Conservation (phyloP, 1,139 yeast genomes). For the Blastobotrys ciferrii region DNA sequence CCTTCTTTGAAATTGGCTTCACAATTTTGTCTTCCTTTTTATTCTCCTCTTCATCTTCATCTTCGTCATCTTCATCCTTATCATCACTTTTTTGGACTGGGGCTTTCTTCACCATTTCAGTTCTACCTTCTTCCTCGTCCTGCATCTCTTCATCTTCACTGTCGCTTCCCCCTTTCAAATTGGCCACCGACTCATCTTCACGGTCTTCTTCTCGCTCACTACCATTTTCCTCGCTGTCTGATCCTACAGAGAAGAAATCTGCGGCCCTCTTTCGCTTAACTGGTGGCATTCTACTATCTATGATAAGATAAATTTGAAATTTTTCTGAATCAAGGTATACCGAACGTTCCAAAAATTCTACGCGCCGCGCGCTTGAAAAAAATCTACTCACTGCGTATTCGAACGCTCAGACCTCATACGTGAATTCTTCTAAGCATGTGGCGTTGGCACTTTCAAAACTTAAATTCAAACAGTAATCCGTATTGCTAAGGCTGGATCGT, state of each 20-base stretch:
- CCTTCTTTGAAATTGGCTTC: constrained; percentile 28
- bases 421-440: too few relatives aligned
- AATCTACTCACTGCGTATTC: neutral
- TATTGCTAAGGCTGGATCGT: too few relatives aligned
- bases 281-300: neutral
- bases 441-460: too few relatives aligned
- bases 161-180: neutral
- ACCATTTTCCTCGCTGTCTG: constrained; percentile 11
- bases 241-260: constrained; percentile 21
- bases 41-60: constrained; percentile 16
- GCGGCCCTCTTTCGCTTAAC: constrained; percentile 21
- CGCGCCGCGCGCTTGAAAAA: neutral
- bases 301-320: constrained; percentile 5
- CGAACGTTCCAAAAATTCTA: neutral
- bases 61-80: constrained; percentile 14
- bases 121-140: constrained; percentile 17
- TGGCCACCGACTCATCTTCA: constrained; percentile 4
- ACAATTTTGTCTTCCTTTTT: constrained; percentile 19
- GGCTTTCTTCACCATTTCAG: constrained; percentile 1
- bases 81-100: constrained; percentile 11
- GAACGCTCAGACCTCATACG: too few relatives aligned
- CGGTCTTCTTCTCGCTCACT: constrained; percentile 13
- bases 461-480: too few relatives aligned
- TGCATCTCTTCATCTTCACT: constrained; percentile 18
- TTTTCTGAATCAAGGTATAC: neutral